Conservation (phyloP, 2,329 filamentous ascomycete genomes). For the Ceratocystis variospora region DNA sequence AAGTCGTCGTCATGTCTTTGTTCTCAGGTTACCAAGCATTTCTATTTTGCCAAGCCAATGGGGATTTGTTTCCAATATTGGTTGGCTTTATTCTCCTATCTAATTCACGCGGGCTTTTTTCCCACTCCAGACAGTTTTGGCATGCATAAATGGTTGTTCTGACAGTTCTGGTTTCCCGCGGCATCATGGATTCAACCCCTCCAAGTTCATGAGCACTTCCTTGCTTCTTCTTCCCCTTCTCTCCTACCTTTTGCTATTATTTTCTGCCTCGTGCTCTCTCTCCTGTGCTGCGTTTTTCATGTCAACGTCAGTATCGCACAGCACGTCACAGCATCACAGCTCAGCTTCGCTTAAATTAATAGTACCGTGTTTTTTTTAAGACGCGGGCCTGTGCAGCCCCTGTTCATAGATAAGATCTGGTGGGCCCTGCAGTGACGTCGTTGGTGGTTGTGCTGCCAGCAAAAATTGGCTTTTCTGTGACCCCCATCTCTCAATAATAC, state of each 20-base stretch:
- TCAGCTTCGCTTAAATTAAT: not conserved
- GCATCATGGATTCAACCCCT: not conserved
- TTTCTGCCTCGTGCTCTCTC: not conserved
- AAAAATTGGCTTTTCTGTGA: not conserved
- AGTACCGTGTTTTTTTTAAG: not conserved
- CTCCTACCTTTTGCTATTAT: not conserved
- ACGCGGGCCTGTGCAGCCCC: not conserved
- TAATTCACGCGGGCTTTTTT: not conserved
- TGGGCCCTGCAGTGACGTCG: slow-evolving; percentile 1
- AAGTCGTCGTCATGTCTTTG: not conserved
- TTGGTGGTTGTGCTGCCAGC: not conserved
- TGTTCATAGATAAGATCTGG: slow-evolving; percentile 1
- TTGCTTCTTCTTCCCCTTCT: not conserved
- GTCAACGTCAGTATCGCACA: not conserved
- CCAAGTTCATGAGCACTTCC: not conserved
- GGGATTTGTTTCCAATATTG: not conserved
- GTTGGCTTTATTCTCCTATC: not conserved
- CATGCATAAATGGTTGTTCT: not conserved
- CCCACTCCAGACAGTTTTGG: not conserved
- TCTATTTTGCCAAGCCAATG: not conserved
- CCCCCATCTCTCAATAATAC: slow-evolving; percentile 1
- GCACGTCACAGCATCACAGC: not conserved
- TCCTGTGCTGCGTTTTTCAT: too few species aligned
- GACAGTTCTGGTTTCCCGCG: not conserved
- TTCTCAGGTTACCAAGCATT: not conserved